Evolutionary conservation across 176 grass and related monocot species (phyloP).

Genomic region (Aegilops bicornis): DNA sequence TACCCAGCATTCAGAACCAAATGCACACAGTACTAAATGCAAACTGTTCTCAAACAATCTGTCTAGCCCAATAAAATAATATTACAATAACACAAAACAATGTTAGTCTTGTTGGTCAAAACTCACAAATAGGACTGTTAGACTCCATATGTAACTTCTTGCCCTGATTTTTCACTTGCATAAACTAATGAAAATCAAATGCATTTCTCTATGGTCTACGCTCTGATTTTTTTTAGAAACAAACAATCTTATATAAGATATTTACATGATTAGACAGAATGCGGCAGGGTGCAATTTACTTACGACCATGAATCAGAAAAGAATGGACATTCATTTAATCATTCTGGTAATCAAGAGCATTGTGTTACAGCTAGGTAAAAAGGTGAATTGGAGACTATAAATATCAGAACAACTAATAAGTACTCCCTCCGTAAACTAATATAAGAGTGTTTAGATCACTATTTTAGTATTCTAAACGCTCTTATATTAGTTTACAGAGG

Average conservation of each 20-base stretch:
- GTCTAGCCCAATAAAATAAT: neutral
- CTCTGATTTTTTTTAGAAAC: neutral
- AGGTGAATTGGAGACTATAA: neutral
- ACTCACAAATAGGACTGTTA: constrained; percentile 10
- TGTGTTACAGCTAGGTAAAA: neutral
- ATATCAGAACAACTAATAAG: neutral
- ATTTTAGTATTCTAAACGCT: too few relatives aligned
- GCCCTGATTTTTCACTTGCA: neutral
- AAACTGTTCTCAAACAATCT: neutral
- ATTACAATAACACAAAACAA: neutral
- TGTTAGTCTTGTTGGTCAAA: neutral
- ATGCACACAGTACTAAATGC: neutral
- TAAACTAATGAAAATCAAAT: neutral
- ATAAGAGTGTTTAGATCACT: too few relatives aligned
- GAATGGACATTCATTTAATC: neutral
- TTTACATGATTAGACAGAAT: constrained; percentile 6
- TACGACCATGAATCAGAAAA: neutral
- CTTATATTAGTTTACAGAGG: too few relatives aligned
- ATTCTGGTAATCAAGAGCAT: constrained; percentile 1
- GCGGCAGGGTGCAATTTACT: neutral
- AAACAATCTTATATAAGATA: neutral
- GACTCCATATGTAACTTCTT: neutral
- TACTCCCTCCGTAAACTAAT: too few relatives aligned
- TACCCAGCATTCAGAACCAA: constrained; percentile 1
- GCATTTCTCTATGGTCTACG: neutral